Evolutionary conservation across 441 rosid species (phyloP), one percentile per base, ranked within the genome.

Genomic region (Syzygium syzygioides): DNA sequence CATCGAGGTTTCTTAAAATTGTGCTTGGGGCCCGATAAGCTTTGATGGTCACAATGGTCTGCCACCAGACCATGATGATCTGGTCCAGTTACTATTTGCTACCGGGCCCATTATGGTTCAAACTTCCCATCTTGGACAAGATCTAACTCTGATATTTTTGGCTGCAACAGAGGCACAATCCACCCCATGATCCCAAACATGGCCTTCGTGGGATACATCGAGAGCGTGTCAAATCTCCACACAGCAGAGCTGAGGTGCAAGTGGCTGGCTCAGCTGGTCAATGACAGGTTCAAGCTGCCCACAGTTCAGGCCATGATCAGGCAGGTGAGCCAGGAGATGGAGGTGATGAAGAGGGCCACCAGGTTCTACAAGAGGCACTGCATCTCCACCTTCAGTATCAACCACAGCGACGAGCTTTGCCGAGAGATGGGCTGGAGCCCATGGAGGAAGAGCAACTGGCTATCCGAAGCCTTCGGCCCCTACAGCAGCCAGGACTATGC

Each of bases 171-270:
- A 91, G 98, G 98, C 55, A 98, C 99, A 10, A 94, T 98, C 85
- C 97, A 96, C 89, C 99, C 99, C 41, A 45, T 96, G 90, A 94
- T 96, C 90, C 98, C 99, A 14, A 98, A 96, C 93, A 95, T 96
- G 97, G 98, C 93, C n/a, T 96, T 98, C 54, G 89, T 95, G 87
- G 98, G 99, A 30, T 96, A 95, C 89, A 88, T 96, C 25, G 98
- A 98, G 89, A 96, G 99, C 86, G 92, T 92, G 68, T 86, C 99
- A 14, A 95, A 95, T 90, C 93, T 97, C 76, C 98, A 96, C 93
- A 93, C 97, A 20, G 89, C 98, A 23, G 99, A 96, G 93, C 93
- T 98, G 79, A 94, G 97, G 28, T 91, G 97, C 90, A 91, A 93
- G 84, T 96, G 99, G 98, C 91, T 97, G 85, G 93, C 94, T 60